Evolutionary conservation across 2,329 filamentous ascomycete genomes (phyloP), one percentile per base, ranked within the genome.

Genomic region (Pseudogymnoascus sp.): DNA sequence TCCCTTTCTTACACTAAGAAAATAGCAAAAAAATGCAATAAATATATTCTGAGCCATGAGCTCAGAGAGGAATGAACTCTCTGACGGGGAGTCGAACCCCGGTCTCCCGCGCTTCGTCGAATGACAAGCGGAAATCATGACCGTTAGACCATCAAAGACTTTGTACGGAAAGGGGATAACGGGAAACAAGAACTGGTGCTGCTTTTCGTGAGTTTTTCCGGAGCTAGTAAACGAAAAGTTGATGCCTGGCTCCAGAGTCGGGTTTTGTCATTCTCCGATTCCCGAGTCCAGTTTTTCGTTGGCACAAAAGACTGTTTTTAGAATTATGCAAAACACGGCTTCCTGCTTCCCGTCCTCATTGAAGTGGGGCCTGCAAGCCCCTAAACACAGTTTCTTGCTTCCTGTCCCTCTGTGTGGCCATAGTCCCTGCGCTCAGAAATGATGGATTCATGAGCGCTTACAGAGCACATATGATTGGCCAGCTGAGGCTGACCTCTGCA

Each of bases 71-170:
- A 56, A 33, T 56, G 11, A 60, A 14, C 59, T 61, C 59, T 61
- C 59, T 61, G 59, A 61, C 59, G 59, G 59, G 59, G 59, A 61
- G 59, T 61, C 59, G 59, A 61, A 61, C 59, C 63, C 63, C 63
- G 63, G 61, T 64, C 63, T 64, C 63, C 63, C 63, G 63, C 63
- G 63, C 63, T 62, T 59, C 59, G 47, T 59, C 44, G 8, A 31
- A 64, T 74, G 72, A 74, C 72, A 74, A 74, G 72, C 72, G 72
- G 72, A 74, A 73, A 73, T 74, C 72, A 73, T 73, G 66, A 73
- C 72, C 71, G 70, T 73, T 74, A 73, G 72, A 74, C 71, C 71
- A 73, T 73, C 69, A 70, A 70, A 70, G 70, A 71, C 62, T 60
- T 33, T 53, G 31, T 8, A 29, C 1, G 13, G 53, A 1, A 35